These are phyloP conservation scores for Pseudogymnoascus sp. DNA, from an alignment of 2,329 filamentous ascomycete species.

Conservation along the genomic window DNA sequence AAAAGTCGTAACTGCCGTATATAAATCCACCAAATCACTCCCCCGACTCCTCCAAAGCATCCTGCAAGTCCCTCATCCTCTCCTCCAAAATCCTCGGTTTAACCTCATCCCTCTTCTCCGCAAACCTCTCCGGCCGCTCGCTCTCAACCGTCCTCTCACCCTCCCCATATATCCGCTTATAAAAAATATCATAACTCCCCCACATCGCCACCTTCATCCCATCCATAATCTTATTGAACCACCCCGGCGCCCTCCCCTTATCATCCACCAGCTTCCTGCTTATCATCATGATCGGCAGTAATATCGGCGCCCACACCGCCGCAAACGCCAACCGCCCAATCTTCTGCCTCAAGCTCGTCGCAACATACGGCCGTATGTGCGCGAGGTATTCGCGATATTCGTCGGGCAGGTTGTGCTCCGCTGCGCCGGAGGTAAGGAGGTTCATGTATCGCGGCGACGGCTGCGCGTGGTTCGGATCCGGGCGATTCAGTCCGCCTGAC, in stretches of 20 bases:
- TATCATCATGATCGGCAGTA: slow-evolving; percentile 47
- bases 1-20: neutral
- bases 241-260: slow-evolving; percentile 59
- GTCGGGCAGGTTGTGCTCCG: slow-evolving; percentile 69
- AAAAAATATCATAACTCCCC: slow-evolving; percentile 56
- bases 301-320: slow-evolving; percentile 47
- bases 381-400: slow-evolving; percentile 71
- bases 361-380: slow-evolving; percentile 60
- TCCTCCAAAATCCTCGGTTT: neutral
- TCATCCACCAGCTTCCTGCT: slow-evolving; percentile 51
- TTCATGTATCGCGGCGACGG: slow-evolving; percentile 77
- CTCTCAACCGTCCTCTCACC: slow-evolving; percentile 58
- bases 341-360: slow-evolving; percentile 59
- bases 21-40: neutral
- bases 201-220: slow-evolving; percentile 52
- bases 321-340: slow-evolving; percentile 60
- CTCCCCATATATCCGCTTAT: slow-evolving; percentile 69
- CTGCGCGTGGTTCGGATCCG: slow-evolving; percentile 67
- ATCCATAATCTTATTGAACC: slow-evolving; percentile 50
- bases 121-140: slow-evolving; percentile 18
- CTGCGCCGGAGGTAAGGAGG: slow-evolving; percentile 69
- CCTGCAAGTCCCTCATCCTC: neutral
- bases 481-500: slow-evolving; percentile 36
- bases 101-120: slow-evolving; percentile 12
- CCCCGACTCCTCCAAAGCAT: neutral